Base-by-base conservation (phyloP, 2,329 filamentous ascomycete species). In the Aspergillus sp. region DNA sequence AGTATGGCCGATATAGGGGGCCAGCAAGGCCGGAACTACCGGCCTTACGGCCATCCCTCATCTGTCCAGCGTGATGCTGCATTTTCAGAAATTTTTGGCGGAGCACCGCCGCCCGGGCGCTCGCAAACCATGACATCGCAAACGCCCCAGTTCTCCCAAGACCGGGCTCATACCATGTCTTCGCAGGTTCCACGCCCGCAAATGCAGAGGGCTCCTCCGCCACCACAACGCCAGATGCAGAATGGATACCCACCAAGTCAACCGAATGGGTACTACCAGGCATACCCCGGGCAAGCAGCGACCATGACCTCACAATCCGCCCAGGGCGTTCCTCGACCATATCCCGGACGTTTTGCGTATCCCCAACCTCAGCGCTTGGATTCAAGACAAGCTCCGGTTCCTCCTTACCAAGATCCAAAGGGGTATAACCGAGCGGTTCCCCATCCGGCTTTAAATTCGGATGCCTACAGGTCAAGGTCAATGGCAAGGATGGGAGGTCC, bases 61-160 rank as follows among this genome's bases (percentile, higher is more conserved):
- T 78, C 81, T 59, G 76, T 76, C 69, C 90, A 95, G 77, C 89
- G 95, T 78, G 93, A 99, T 85, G 91, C 91, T 66, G 95, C 93
- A 64, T 99, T 96, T 76, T 91, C 90, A 64, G 93, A 93, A 78
- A 98, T 98, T 72, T 99, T 98, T 74, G 95, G 93, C 66, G 87
- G 87, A 63, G 84, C 90, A 63, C 92, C 91, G 63, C 91, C 91
- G 47, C 86, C 90, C 45, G 93, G 93, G 57, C 89, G 95, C 74
- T 96, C 93, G 57, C 93, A 97, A 71, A 97, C 93, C 24, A 97
- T 98, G 92, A 95, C 88, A 62, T 92, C 90, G 55, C 88, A 91
- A 63, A 83, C 88, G 32, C 77, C 81, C 58, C 85, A 84, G 67
- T 80, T 83, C 58, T 80, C 81, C 52, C 79, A 81, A 51, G 90